Evolutionary conservation across 345 rosid species (phyloP).

Genomic region (Hirschfeldia incana): DNA sequence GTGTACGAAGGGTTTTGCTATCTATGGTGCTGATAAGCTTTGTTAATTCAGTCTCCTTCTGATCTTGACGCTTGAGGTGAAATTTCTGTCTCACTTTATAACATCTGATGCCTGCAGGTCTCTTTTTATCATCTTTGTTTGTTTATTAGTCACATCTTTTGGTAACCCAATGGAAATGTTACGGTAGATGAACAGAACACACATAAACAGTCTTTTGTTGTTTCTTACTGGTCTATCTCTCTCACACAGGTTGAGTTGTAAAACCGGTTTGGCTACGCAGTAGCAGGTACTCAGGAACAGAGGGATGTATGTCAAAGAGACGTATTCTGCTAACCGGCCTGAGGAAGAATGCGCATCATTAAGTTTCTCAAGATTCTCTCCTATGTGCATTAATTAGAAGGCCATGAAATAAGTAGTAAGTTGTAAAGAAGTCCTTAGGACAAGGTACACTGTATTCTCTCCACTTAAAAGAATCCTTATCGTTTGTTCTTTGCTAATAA

Average conservation of each 20-base stretch:
- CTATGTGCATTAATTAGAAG: background rate
- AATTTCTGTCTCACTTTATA: background rate
- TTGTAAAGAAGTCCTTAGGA: too few relatives aligned
- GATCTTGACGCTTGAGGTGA: background rate
- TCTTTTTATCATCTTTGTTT: background rate
- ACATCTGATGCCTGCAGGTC: background rate
- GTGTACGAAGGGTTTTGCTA: slow-evolving; percentile 37
- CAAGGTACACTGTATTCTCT: too few relatives aligned
- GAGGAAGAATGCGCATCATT: slow-evolving; percentile 28
- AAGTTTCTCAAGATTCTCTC: slow-evolving; percentile 46
- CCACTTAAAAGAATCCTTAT: too few relatives aligned
- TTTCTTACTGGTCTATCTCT: background rate
- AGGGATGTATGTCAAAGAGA: background rate
- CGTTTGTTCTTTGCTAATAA: too few relatives aligned
- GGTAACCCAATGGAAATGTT: slow-evolving; percentile 28
- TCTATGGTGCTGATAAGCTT: background rate
- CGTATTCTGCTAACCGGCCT: background rate
- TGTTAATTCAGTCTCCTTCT: background rate
- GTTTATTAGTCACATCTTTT: slow-evolving; percentile 17
- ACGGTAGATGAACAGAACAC: background rate
- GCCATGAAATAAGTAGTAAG: too few relatives aligned
- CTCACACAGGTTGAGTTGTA: background rate
- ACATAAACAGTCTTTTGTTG: background rate
- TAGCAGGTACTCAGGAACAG: background rate
- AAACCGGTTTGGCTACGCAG: slow-evolving; percentile 45